Base-by-base conservation (phyloP, 768 basidiomycete genomes). In the Lyophyllum shimeji region DNA sequence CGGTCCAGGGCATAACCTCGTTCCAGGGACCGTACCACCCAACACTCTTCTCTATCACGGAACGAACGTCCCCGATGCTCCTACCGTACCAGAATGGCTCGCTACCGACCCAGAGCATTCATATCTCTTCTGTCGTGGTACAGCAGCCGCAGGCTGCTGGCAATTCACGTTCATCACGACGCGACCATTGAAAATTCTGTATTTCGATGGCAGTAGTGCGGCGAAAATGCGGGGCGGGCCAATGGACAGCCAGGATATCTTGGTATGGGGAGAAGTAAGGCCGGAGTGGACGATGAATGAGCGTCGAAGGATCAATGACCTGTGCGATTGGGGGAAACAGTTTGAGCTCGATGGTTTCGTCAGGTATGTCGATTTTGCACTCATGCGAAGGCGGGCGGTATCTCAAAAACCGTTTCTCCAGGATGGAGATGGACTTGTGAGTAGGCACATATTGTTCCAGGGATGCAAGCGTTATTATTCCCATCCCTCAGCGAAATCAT, bases 161-260 rank as follows among this genome's bases (percentile, higher is more conserved):
- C 75, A 74, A 20, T 64, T 78, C 15, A 78, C 76, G 6, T 54
- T 76, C 7, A 69, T 71, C 11, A 55, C 71, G 5, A 67, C 68
- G 3, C 70, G 77, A 1, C 64, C 78, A 1, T 62, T 83, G 29
- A 77, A 75, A 39, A 63, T 82, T 2, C 53, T 82, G 7, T 82
- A 82, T 57, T 82, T 83, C 42, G 82, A 84, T 49, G 81, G 82
- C 0, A 77, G 66, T 43, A 80, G 80, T 50, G 80, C 76, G 0
- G 74, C 71, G 0, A 81, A 80, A 52, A 66, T 79, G 65, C 20
- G 47, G 15, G 55, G 55, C 23, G 55, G 57, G 7, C 27, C 76
- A 3, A 56, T 82, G 69, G 77, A 82, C 49, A 72, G 67, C 11
- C 81, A 82, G 53, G 81, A 82, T 52, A 63, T 81, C 17, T n/a